Percentiles rank a stretch among this genome's conserved stretches.
Conservation (phyloP, 805 yeast genomes). For the Candida boleticola region DNA sequence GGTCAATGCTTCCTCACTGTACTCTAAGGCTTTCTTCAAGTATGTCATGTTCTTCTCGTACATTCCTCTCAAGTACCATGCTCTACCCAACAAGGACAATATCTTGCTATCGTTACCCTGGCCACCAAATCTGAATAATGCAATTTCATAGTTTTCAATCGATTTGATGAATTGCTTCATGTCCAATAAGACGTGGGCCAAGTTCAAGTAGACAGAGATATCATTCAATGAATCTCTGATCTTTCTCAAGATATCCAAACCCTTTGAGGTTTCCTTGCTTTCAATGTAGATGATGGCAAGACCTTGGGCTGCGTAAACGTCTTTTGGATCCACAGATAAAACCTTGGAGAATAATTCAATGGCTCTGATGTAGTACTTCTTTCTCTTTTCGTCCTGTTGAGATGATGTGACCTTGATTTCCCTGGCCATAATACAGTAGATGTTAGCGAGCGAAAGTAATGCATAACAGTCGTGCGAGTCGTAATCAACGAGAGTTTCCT, state of each 20-base stretch:
- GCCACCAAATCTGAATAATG: conserved; percentile 62
- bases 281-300: conserved; percentile 91
- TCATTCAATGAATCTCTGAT: conserved; percentile 88
- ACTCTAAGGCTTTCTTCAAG: conserved; percentile 60
- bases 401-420: conserved; percentile 50
- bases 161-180: conserved; percentile 81
- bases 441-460: conserved; percentile 82
- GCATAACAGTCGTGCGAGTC: conserved; percentile 92
- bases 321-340: conserved; percentile 73
- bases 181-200: conserved; percentile 85
- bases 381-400: conserved; percentile 52
- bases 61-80: conserved; percentile 80
- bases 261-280: conserved; percentile 67
- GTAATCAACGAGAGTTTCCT: conserved; percentile 75
- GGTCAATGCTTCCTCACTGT: conserved; percentile 56
- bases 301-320: conserved; percentile 97
- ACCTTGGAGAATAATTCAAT: conserved; percentile 90
- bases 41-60: conserved; percentile 63
- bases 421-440: conserved; percentile 79
- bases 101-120: conserved; percentile 60
- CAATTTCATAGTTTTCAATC: conserved; percentile 83
- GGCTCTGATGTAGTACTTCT: conserved; percentile 82
- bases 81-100: conserved; percentile 74
- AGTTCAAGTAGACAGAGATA: conserved; percentile 75
- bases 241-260: conserved; percentile 83